Evolutionary conservation across 169 alveolate species (phyloP), one percentile per base, ranked within the genome.

Genomic region (Cryptosporidium ubiquitum): DNA sequence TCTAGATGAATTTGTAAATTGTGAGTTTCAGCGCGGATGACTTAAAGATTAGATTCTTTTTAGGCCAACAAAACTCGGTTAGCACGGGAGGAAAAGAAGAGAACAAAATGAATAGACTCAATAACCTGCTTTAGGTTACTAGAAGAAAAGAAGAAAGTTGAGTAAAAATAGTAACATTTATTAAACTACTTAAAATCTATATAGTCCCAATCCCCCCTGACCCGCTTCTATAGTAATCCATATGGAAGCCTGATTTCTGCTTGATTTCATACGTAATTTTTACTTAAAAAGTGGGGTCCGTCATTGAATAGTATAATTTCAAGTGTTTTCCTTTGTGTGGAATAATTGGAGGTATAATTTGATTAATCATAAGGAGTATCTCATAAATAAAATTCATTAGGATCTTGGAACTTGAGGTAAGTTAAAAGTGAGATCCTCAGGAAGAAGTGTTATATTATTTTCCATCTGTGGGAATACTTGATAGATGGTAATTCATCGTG

Each of bases 221-320:
- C 89, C 89, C 89, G 89, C 89, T 64, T 79, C 75, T 31, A 20
- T 61, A 39, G 68, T 37, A 79, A 61, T 79, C 89, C 89, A 79
- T 79, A 79, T 79, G 89, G 89, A 79, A 79, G 68, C 79, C 51
- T 79, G 61, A 33, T 64, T 79, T 42, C 85, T 73, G 68, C 75
- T 61, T 49, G 74, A 79, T 79, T 79, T 79, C 89, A 79, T 79
- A 79, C 89, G 89, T 79, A 79, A 79, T 60, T 79, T 79, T 79
- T 64, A 79, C 75, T 64, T 79, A 79, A 79, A 79, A 64, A 79
- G 89, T 79, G 89, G 89, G 89, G 89, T 79, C 68, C 75, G 89
- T 79, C 89, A 79, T 31, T 39, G 74, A 60, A 79, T 33, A 61
- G 69, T 61, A 37, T 60, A 58, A 61, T 64, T 79, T 79, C 89